Percentiles rank a stretch among this genome's conserved stretches.
These are phyloP conservation scores for Solanum aculeatissimum DNA, from an alignment of 305 asterid genomes.

Conservation along the genomic window DNA sequence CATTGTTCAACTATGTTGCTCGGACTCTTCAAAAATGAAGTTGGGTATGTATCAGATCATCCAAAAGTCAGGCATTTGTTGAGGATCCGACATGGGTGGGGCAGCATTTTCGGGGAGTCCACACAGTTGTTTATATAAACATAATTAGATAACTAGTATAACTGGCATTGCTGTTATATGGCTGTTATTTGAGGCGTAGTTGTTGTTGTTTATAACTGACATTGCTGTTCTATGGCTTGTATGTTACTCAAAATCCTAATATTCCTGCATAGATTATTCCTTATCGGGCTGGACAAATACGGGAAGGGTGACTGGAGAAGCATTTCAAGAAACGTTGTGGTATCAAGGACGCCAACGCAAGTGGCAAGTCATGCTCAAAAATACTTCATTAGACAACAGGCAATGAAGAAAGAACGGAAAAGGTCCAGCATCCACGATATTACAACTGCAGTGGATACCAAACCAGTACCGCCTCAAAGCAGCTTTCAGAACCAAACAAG, in stretches of 20 bases:
- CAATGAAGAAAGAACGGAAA: constrained; percentile 72
- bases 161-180: not conserved
- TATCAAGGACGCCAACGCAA: constrained; percentile 80
- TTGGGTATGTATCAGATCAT: not conserved
- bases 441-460: constrained; percentile 52
- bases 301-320: constrained; percentile 98
- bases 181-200: not conserved
- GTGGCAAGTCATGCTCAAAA: constrained; percentile 94
- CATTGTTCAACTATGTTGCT: not conserved
- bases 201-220: not conserved
- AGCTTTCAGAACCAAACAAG: constrained; percentile 35
- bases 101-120: not conserved
- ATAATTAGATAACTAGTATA: not conserved
- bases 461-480: constrained; percentile 42
- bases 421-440: constrained; percentile 86
- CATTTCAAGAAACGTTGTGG: constrained; percentile 77
- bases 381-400: constrained; percentile 57
- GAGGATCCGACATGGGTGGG: not conserved
- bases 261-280: constrained; percentile 34
- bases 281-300: constrained; percentile 48
- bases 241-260: not conserved
- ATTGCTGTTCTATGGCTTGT: not conserved
- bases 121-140: not conserved
- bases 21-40: not conserved
- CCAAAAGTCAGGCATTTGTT: not conserved